phyloP scores from a whole-genome alignment of 768 basidiomycete genomes.

The Rhizopogon roseolus region DNA sequence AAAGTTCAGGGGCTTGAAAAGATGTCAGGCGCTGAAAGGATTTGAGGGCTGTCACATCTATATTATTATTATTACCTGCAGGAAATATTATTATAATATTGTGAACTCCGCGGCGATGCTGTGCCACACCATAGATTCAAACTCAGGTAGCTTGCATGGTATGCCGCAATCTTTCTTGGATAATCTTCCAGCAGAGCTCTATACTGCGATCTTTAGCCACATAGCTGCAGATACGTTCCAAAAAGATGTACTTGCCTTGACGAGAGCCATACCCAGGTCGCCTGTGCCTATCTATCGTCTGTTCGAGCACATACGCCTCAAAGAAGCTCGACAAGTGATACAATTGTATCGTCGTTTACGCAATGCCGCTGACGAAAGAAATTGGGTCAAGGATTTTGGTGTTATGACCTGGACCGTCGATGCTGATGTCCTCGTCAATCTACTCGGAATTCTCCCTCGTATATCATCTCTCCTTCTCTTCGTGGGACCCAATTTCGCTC shows the following conservation, averaged over 20 bases:
- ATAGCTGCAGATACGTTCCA: conserved; percentile 45
- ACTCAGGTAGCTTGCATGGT: not conserved
- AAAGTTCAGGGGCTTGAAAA: too few relatives aligned
- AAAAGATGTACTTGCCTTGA: conserved; percentile 52
- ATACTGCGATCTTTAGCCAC: conserved; percentile 50
- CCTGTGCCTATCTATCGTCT: conserved; percentile 54
- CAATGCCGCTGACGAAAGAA: conserved; percentile 23
- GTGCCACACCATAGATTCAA: too few relatives aligned
- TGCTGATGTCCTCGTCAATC: conserved; percentile 67
- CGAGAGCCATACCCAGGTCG: conserved; percentile 55
- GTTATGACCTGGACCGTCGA: conserved; percentile 68
- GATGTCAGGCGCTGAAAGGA: too few relatives aligned
- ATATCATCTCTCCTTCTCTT: conserved; percentile 51
- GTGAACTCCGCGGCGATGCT: not conserved
- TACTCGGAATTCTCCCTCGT: conserved; percentile 53
- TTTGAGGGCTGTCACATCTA: too few relatives aligned
- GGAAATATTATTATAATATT: not conserved
- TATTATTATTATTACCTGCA: too few relatives aligned
- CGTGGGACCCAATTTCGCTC: conserved; percentile 73
- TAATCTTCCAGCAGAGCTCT: conserved; percentile 62
- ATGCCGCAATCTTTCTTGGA: conserved; percentile 19
- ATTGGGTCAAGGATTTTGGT: conserved; percentile 44
- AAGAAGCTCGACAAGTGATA: conserved; percentile 44
- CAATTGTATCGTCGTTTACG: conserved; percentile 55
- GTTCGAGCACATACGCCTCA: conserved; percentile 54